Evolutionary conservation across 208 protist species (phyloP).

Genomic region (Spongospora subterranea): DNA sequence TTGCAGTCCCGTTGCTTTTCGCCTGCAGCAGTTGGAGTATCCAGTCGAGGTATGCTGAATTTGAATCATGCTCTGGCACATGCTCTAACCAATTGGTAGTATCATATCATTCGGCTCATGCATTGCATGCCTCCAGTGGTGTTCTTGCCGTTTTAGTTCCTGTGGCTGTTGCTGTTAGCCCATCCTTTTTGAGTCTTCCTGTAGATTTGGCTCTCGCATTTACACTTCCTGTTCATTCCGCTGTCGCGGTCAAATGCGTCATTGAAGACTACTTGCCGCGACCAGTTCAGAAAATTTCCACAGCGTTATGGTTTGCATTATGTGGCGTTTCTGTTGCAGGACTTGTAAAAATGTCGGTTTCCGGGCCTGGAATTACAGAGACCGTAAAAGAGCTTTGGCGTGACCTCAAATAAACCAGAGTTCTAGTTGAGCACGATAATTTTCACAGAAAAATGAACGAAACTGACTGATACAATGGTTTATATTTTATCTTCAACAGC

Average conservation of each 20-base stretch:
- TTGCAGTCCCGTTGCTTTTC: no score
- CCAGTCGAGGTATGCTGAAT: no score
- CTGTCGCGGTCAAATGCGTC: neutral
- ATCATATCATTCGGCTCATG: no score
- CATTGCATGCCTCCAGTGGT: neutral
- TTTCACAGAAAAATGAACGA: no score
- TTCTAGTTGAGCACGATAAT: no score
- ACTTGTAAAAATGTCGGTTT: neutral
- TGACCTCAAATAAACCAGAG: no score
- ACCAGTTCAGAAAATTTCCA: neutral
- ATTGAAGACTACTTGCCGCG: slow-evolving; percentile 44
- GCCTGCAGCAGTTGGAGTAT: no score
- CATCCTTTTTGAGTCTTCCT: slow-evolving; percentile 16
- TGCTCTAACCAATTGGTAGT: no score
- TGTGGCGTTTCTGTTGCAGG: neutral
- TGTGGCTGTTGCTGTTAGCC: slow-evolving; percentile 4
- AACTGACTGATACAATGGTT: no score
- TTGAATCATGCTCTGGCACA: no score
- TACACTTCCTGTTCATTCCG: neutral
- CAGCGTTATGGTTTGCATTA: neutral
- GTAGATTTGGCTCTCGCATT: slow-evolving; percentile 30
- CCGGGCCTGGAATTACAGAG: neutral
- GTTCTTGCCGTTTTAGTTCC: neutral
- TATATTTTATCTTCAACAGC: no score
- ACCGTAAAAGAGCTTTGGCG: slow-evolving; percentile 48